Evolutionary conservation across 371 early-diverging fungal species (phyloP).

Genomic region (Parasitella parasitica): DNA sequence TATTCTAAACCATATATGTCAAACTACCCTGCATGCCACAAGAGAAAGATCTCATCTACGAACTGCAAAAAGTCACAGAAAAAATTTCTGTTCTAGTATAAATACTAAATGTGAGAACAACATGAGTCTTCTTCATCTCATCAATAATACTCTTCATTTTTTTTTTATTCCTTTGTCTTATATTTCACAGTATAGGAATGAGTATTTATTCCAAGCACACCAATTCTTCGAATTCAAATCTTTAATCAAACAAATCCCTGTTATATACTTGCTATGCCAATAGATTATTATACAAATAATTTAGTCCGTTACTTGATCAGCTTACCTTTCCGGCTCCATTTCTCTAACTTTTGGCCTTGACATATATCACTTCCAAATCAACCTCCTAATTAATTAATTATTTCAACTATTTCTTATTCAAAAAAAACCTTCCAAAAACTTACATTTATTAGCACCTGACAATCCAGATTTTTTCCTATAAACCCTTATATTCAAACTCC

Average conservation of each 20-base stretch:
- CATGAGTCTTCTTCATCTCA: not conserved
- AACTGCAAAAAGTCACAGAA: slow-evolving; percentile 1
- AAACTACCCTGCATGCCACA: not conserved
- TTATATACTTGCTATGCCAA: slow-evolving; percentile 36
- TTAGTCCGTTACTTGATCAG: slow-evolving; percentile 44
- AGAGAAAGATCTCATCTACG: not conserved
- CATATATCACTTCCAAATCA: slow-evolving; percentile 21
- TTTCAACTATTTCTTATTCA: not conserved
- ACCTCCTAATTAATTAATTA: slow-evolving; percentile 19
- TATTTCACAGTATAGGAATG: slow-evolving; percentile 24
- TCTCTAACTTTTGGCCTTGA: slow-evolving; percentile 53
- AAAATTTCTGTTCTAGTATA: slow-evolving; percentile 2
- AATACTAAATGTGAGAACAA: slow-evolving; percentile 3
- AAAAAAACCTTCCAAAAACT: not conserved
- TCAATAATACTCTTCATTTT: not conserved
- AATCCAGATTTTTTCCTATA: not conserved
- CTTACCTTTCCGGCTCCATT: slow-evolving; percentile 52
- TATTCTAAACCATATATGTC: not conserved
- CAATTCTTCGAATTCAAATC: slow-evolving; percentile 23
- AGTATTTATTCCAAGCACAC: slow-evolving; percentile 21
- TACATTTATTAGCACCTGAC: not conserved
- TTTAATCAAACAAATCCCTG: slow-evolving; percentile 8
- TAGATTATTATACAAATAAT: slow-evolving; percentile 37
- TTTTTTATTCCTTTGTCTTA: slow-evolving; percentile 3
- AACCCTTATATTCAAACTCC: not conserved